Base-by-base conservation (phyloP, 257 asterid species). In the Echites panduratus region DNA sequence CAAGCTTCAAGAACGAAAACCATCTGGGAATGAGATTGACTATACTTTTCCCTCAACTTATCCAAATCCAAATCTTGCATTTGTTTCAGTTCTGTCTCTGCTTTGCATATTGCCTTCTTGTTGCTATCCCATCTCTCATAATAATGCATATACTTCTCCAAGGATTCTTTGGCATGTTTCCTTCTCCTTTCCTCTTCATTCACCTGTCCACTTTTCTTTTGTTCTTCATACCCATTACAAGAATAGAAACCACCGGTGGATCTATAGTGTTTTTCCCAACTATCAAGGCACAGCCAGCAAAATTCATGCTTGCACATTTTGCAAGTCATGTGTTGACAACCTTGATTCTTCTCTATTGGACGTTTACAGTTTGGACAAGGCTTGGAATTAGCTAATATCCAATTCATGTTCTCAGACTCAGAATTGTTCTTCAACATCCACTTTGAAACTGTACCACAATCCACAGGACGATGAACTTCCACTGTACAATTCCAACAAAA, bases 401-500 rank as follows among this genome's bases (percentile, higher is more conserved):
- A 78, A 3, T 52, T 69, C 4, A 27, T 50, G 57, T 63, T 78
- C 5, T 54, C 70, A 2, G 65, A 38, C 10, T 78, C 82, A 0
- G 70, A 63, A 4, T 1, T 8, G 27, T 69, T 73, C 5, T 24
- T 69, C 26, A 4, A 0, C 3, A 5, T 62, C 82, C 82, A 73
- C 16, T 63, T 62, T 0, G 61, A 20, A 14, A 68, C 66, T 0
- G 19, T 68, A 8, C 50, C 48, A n/a, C 82, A 78, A 43, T 78
- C 57, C 53, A 66, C 38, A 7, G 82, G 82, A 3, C 68, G 70
- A 66, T 78, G 82, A 44, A 16, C 58, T 29, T 73, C 78, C 54
- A 68, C 76, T n/a, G 63, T 24, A 27, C 82, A 78, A 81, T 89
- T 88, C 96, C 96, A 91, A 81, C 97, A 91, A 74, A 91, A 91